Evolutionary conservation across 1,139 yeast species (phyloP).

Genomic region (Yamadazyma songkhlaensis): DNA sequence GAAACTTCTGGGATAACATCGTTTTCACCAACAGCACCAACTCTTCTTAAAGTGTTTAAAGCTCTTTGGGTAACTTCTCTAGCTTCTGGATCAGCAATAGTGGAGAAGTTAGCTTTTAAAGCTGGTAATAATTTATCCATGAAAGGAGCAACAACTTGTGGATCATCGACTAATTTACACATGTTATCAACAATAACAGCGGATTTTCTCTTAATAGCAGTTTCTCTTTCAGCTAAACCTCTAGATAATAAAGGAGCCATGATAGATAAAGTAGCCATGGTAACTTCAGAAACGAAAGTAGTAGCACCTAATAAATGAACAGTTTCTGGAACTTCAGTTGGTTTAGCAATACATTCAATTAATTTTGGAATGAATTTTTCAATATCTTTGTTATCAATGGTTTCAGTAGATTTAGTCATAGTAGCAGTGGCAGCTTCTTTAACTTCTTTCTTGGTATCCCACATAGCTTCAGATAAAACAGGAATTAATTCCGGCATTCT

Average conservation of each 20-base stretch:
- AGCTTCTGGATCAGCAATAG: slow-evolving; percentile 99
- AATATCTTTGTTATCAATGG: slow-evolving; percentile 99
- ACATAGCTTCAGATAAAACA: slow-evolving; percentile 97
- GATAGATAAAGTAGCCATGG: slow-evolving; percentile 98
- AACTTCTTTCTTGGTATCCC: slow-evolving; percentile 99
- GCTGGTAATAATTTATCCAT: slow-evolving; percentile 94
- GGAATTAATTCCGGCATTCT: slow-evolving; percentile 99
- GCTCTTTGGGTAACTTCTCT: slow-evolving; percentile 98
- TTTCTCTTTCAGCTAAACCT: slow-evolving; percentile 99
- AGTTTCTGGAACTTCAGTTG: slow-evolving; percentile 97
- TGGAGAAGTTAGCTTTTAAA: slow-evolving; percentile 86
- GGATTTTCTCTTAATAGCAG: slow-evolving; percentile 98
- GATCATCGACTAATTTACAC: slow-evolving; percentile 99
- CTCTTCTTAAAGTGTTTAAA: slow-evolving; percentile 95
- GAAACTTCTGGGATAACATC: slow-evolving; percentile 94
- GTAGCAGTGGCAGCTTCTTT: slow-evolving; percentile 95
- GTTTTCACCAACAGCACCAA: slow-evolving; percentile 91
- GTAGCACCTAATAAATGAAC: slow-evolving; percentile 99
- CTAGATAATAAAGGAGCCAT: slow-evolving; percentile 98
- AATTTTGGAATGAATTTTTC: slow-evolving; percentile 98
- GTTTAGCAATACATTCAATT: slow-evolving; percentile 95
- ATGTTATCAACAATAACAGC: slow-evolving; percentile 99
- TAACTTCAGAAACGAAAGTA: slow-evolving; percentile 98
- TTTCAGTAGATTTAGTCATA: slow-evolving; percentile 94
- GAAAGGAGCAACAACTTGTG: slow-evolving; percentile 99